phyloP scores from a whole-genome alignment of 495 filamentous ascomycete genomes.

The Pyrenula massariospora region DNA sequence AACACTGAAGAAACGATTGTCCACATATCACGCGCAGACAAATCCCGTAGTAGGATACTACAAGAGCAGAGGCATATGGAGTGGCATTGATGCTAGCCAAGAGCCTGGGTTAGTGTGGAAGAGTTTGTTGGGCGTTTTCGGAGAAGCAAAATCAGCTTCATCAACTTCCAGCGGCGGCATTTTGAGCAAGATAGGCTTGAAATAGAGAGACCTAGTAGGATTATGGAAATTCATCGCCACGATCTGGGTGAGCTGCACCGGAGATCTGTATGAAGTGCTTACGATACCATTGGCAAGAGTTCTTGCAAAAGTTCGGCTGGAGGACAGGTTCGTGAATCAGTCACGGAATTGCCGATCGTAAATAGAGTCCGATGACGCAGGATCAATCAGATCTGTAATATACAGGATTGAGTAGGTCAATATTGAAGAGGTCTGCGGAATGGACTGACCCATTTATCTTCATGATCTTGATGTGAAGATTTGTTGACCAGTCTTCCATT shows the following conservation, averaged over 20 bases:
- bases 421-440: too few species aligned
- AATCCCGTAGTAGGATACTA: constrained; percentile 88
- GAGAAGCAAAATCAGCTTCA: constrained; percentile 36
- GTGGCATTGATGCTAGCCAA: constrained; percentile 90
- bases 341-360: background rate
- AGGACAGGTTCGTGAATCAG: too few species aligned
- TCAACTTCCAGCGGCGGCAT: constrained; percentile 19
- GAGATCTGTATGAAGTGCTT: background rate
- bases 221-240: background rate
- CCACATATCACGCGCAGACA: constrained; percentile 91
- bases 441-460: too few species aligned
- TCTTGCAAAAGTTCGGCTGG: background rate
- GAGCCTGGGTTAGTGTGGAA: constrained; percentile 94
- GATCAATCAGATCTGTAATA: background rate
- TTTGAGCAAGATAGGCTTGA: constrained; percentile 33
- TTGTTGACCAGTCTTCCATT: too few species aligned
- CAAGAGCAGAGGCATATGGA: constrained; percentile 94
- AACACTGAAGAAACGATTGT: constrained; percentile 89
- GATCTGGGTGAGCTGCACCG: background rate
- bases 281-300: background rate
- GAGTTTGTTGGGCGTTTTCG: constrained; percentile 76
- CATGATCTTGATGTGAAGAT: too few species aligned
- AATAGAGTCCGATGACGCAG: background rate
- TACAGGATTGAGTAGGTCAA: background rate
- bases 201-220: background rate